A percentile compares a stretch with the other conserved stretches of the same genome.
These are phyloP conservation scores for Claviceps pazoutovae DNA, from an alignment of 2,329 filamentous ascomycete species.

Conservation along the genomic window DNA sequence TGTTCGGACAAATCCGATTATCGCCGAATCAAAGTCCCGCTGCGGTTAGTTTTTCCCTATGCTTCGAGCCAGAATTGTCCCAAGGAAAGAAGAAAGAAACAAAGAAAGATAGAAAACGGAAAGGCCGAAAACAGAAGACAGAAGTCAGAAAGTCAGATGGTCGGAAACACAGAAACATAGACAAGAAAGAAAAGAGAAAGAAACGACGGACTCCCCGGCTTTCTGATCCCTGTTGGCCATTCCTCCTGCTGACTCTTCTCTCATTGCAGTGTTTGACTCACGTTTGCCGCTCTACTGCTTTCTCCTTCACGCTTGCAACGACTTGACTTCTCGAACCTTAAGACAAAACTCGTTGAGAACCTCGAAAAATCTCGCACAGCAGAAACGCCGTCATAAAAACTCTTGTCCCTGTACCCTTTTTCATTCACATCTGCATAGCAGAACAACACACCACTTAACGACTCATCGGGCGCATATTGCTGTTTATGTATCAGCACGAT, in stretches of 20 bases:
- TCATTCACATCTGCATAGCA: not conserved
- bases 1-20: slow-evolving; percentile 3
- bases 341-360: not conserved
- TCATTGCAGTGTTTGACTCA: slow-evolving; percentile 9
- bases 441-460: slow-evolving; percentile 16
- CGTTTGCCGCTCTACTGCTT: not conserved
- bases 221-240: too few relatives aligned
- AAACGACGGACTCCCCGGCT: too few relatives aligned
- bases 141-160: too few relatives aligned
- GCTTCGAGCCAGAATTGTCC: not conserved
- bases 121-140: too few relatives aligned
- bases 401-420: not conserved
- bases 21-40: not conserved
- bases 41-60: not conserved
- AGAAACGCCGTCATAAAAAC: not conserved
- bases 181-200: too few relatives aligned
- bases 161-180: too few relatives aligned
- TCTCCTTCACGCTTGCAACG: not conserved
- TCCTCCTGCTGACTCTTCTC: slow-evolving; percentile 6
- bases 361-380: not conserved
- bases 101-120: too few relatives aligned
- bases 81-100: not conserved
- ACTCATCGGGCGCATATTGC: slow-evolving; percentile 21
- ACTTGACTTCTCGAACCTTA: not conserved
- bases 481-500: slow-evolving; percentile 99